Evolutionary conservation across 208 protist genomes (phyloP).

Genomic region (Porcisia deanei): DNA sequence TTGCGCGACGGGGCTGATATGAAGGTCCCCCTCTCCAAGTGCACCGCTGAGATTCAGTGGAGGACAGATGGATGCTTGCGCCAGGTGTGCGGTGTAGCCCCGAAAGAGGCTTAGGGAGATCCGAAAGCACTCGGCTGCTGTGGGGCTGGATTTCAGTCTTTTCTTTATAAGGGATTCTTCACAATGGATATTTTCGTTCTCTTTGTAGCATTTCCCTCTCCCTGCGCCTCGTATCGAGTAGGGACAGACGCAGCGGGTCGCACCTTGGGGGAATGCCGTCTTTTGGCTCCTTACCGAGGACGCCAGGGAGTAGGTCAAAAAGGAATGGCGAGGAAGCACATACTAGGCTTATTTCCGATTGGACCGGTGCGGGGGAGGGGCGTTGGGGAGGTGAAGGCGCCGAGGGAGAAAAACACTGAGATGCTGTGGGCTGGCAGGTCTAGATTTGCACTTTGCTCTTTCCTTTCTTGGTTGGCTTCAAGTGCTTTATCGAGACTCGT

Average conservation of each 20-base stretch:
- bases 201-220: neutral
- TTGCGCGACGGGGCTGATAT: neutral
- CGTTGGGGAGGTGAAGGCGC: neutral
- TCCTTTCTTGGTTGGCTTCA: neutral
- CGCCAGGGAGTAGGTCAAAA: neutral
- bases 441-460: slow-evolving; percentile 7
- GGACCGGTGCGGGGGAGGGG: neutral
- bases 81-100: neutral
- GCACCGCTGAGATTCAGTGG: neutral
- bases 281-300: neutral
- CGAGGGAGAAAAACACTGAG: neutral
- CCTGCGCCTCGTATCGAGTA: neutral
- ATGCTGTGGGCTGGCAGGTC: neutral
- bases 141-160: neutral
- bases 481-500: slow-evolving; percentile 4
- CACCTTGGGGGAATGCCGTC: neutral
- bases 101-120: neutral
- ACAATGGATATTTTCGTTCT: neutral
- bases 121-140: neutral
- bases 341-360: neutral
- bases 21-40: neutral
- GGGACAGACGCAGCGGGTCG: neutral
- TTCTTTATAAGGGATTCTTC: neutral
- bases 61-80: neutral
- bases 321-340: neutral